A percentile compares a stretch with the other conserved stretches of the same genome.
phyloP scores from a whole-genome alignment of 1,284 basidiomycete genomes.

The Cystobasidiaceae sp. region DNA sequence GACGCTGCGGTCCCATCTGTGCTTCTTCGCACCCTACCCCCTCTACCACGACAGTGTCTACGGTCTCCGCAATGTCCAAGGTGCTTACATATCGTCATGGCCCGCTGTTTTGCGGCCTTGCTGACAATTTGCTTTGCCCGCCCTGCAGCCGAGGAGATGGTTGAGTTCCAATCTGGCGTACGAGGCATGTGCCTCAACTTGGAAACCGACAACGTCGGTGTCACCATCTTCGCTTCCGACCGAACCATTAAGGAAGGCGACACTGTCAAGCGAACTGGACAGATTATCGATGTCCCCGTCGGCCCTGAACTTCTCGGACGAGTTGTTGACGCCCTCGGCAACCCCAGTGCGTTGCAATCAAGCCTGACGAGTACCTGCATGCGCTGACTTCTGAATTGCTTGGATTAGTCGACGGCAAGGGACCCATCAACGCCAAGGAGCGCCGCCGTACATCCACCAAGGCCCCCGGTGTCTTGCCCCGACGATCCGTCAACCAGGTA shows the following conservation, averaged over 20 bases:
- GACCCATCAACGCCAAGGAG: conserved; percentile 86
- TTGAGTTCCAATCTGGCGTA: conserved; percentile 99
- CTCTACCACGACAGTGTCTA: conserved; percentile 63
- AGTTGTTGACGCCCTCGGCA: conserved; percentile 98
- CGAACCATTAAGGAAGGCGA: conserved; percentile 98
- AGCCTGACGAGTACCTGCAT: background rate
- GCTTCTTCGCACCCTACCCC: background rate
- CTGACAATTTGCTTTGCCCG: background rate
- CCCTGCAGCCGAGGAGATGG: conserved; percentile 93
- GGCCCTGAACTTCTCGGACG: conserved; percentile 93
- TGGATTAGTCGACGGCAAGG: conserved; percentile 77
- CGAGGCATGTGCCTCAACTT: conserved; percentile 78
- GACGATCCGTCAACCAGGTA: conserved; percentile 83
- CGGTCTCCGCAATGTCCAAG: conserved; percentile 76
- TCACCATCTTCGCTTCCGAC: conserved; percentile 99
- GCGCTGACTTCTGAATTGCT: background rate
- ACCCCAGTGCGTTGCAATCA: conserved; percentile 59
- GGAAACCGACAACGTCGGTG: conserved; percentile 99
- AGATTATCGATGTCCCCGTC: conserved; percentile 99
- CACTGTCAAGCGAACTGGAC: conserved; percentile 98
- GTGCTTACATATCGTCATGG: conserved; percentile 49
- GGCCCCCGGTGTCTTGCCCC: conserved; percentile 97
- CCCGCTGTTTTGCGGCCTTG: background rate
- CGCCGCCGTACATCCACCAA: conserved; percentile 95
- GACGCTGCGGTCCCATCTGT: background rate